Evolutionary conservation across 192 early-diverging fungal genomes (phyloP), one percentile per base, ranked within the genome.

Genomic region (Backusella macrospora): DNA sequence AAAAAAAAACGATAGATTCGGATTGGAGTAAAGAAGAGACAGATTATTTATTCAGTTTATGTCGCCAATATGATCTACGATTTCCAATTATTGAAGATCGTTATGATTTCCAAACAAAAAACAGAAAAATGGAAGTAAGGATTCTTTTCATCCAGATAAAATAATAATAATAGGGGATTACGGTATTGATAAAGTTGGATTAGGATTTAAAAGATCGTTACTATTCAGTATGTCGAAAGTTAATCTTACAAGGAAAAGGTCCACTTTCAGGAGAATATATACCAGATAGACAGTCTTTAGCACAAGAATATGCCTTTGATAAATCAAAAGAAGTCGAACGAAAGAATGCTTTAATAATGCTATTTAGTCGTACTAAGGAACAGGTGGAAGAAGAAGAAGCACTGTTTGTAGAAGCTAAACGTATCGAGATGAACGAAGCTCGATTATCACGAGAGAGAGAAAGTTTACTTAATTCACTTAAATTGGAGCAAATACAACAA

Each of bases 181-280:
- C 1, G 13, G 15, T 63, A 15, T 63, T 14, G 4, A n/a, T 13
- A 63, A 38, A 64, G 29, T 34, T 34, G 29, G 29, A 12, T 42
- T 79, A 95, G 86, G 96, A 98, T 40, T 70, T 98, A 38, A 95
- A 96, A 80, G 92, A 94, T 71, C 83, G 96, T 14, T 97, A 95
- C 78, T 97, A 93, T 66, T 73, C 76, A 13, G 86, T 97, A 3
- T 82, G 84, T 13, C 84, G 86, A 15, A 88, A 81, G 39, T 77
- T 98, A n/a, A 83, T 89, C 1, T 47, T 68, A 46, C 38, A 82
- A 86, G 71, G 77, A 81, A 45, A 13, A 86, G 95, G 34, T n/a
- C 78, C 39, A 38, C 67, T 37, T n/a, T 68, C 73, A 44, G 52
- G 40, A 5, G 74, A 75, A 1, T 45, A 55, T 43, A 52, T 43